phyloP scores from a whole-genome alignment of 2,329 filamentous ascomycete genomes.

The Dactylellina haptotyla region DNA sequence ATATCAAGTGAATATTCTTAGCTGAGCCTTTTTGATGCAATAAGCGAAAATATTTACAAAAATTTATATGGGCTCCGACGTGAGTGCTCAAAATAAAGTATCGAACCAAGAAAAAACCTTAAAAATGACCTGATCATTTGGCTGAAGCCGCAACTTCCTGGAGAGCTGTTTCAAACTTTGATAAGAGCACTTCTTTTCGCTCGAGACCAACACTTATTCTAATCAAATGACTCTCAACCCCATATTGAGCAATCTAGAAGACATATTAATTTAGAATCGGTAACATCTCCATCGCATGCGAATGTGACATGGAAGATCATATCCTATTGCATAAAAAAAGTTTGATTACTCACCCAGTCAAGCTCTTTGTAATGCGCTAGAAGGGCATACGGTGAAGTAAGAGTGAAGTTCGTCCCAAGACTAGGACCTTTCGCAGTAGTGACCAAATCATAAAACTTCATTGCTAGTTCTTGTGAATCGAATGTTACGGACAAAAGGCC shows the following conservation, averaged over 20 bases:
- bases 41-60: no score
- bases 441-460: conserved; percentile 84
- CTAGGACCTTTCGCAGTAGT: conserved; percentile 93
- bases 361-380: conserved; percentile 91
- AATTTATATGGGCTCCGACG: no score
- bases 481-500: conserved; percentile 89
- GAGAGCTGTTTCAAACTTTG: conserved; percentile 34
- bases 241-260: conserved; percentile 74
- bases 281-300: no score
- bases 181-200: conserved; percentile 63
- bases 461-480: conserved; percentile 73
- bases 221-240: conserved; percentile 81
- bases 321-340: conserved; percentile 1
- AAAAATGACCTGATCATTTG: neutral
- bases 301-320: no score
- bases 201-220: conserved; percentile 91
- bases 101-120: neutral
- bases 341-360: conserved; percentile 74
- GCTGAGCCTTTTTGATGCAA: no score
- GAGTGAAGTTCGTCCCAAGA: conserved; percentile 94
- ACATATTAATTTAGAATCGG: neutral
- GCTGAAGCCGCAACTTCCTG: neutral
- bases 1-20: no score
- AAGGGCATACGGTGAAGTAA: conserved; percentile 89
- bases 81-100: no score